phyloP scores from a whole-genome alignment of 2,329 filamentous ascomycete genomes.

The Balansia obtecta region DNA sequence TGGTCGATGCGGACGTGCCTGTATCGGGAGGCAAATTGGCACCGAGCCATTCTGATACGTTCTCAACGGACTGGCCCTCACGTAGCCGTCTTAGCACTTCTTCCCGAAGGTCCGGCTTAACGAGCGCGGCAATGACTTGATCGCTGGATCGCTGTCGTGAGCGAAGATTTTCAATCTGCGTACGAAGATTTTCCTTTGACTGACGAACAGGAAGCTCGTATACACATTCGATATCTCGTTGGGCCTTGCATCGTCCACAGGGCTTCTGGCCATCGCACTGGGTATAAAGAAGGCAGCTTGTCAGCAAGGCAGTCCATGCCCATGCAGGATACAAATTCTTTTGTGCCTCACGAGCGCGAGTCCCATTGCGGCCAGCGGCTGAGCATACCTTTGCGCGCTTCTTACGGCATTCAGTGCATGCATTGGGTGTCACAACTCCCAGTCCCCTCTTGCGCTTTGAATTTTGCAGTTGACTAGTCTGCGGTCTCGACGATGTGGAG shows the following conservation, averaged over 20 bases:
- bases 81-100: conserved; percentile 42
- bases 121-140: conserved; percentile 41
- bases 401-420: conserved; percentile 49
- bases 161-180: conserved; percentile 45
- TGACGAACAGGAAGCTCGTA: conserved; percentile 52
- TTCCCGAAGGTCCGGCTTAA: conserved; percentile 37
- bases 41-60: conserved; percentile 42
- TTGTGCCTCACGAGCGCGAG: background rate
- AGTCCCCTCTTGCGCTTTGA: conserved; percentile 42
- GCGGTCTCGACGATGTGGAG: conserved; percentile 11
- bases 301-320: background rate
- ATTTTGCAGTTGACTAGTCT: conserved; percentile 15
- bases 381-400: conserved; percentile 45
- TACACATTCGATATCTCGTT: conserved; percentile 43
- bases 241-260: conserved; percentile 41
- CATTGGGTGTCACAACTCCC: conserved; percentile 46
- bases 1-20: conserved; percentile 12
- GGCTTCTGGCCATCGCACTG: conserved; percentile 48
- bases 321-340: background rate
- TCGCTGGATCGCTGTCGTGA: conserved; percentile 42
- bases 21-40: conserved; percentile 19
- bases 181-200: conserved; percentile 48
- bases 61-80: conserved; percentile 39
- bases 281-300: background rate
- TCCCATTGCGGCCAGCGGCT: background rate